A percentile compares a stretch with the other conserved stretches of the same genome.
Conservation (phyloP, 257 asterid genomes). For the Solanum chmielewskii region DNA sequence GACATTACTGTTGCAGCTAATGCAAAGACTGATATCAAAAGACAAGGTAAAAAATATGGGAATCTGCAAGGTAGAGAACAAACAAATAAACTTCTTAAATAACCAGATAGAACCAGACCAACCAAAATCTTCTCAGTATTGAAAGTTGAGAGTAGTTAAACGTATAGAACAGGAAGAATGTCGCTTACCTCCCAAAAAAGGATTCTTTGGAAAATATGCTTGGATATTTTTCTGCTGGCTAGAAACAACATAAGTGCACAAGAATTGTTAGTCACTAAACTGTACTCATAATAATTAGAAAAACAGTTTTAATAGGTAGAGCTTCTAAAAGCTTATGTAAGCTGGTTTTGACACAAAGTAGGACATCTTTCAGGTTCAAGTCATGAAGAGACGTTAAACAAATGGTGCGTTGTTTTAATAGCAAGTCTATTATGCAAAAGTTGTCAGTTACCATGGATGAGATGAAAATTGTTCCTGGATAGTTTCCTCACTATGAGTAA, state of each 20-base stretch:
- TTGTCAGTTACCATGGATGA: neutral
- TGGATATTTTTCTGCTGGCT: constrained; percentile 67
- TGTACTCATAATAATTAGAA: neutral
- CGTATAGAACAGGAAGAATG: neutral
- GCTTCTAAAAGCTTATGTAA: neutral
- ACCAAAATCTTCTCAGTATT: neutral
- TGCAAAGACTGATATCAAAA: constrained; percentile 42
- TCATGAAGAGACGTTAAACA: neutral
- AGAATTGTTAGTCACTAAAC: neutral
- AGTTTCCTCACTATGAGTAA: neutral
- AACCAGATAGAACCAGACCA: neutral
- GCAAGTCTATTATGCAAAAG: neutral
- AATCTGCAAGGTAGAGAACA: constrained; percentile 29
- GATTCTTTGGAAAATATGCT: constrained; percentile 32
- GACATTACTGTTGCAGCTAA: constrained; percentile 31
- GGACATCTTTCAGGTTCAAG: neutral
- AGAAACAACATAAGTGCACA: neutral
- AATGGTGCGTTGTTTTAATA: neutral
- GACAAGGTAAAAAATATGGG: constrained; percentile 75
- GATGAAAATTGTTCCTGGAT: neutral
- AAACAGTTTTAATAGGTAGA: neutral
- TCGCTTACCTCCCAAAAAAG: constrained; percentile 42
- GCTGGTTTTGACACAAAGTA: neutral
- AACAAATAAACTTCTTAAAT: neutral
- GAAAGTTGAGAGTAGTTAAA: neutral